phyloP scores from a whole-genome alignment of 75 land plant species.

The Picea glauca region DNA sequence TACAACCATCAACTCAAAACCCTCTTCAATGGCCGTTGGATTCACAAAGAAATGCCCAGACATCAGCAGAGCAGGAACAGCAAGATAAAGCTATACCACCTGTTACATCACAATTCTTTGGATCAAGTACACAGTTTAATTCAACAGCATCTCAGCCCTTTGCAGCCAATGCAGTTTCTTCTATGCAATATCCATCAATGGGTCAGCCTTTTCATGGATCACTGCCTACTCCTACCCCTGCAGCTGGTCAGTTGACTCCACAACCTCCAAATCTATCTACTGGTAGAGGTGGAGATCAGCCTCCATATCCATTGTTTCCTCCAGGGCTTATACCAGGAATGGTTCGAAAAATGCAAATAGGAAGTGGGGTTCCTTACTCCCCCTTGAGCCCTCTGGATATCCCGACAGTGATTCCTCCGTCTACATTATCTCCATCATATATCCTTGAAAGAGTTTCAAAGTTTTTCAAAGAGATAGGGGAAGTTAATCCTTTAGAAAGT shows the following conservation, averaged over 20 bases:
- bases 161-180: conserved; percentile 22
- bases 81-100: conserved; percentile 11
- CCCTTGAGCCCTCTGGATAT: conserved; percentile 92
- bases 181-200: conserved; percentile 21
- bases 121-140: conserved; percentile 16
- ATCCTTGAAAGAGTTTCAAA: conserved; percentile 84
- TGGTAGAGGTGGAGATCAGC: conserved; percentile 38
- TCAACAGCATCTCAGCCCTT: conserved; percentile 27
- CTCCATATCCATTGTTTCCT: conserved; percentile 89
- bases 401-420: conserved; percentile 89
- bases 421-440: conserved; percentile 61
- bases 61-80: conserved; percentile 29
- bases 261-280: conserved; percentile 23
- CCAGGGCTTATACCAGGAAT: conserved; percentile 99
- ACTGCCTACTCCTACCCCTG: conserved; percentile 31
- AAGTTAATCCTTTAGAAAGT: conserved; percentile 88
- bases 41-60: conserved; percentile 17
- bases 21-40: conserved; percentile 59
- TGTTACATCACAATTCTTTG: conserved; percentile 15
- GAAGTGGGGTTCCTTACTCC: conserved; percentile 98
- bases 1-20: conserved; percentile 12
- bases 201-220: conserved; percentile 31
- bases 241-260: conserved; percentile 29
- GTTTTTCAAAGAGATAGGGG: conserved; percentile 94
- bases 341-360: conserved; percentile 98